A percentile compares a stretch with the other conserved stretches of the same genome.
Evolutionary conservation across 169 alveolate species (phyloP).

Genomic region (Plasmodium sp.): DNA sequence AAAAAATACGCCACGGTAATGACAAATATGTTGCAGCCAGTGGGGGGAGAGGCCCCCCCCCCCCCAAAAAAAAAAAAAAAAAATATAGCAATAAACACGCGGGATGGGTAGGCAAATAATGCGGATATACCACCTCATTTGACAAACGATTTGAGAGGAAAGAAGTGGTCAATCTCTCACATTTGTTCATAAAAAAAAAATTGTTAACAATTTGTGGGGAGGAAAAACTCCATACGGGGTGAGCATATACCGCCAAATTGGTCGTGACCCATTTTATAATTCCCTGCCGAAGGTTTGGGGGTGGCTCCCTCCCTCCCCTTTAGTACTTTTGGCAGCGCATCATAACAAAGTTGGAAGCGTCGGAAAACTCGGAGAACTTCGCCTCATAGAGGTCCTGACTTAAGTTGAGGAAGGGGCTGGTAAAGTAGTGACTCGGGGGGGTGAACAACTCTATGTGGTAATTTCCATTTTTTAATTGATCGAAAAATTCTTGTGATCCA

Average conservation of each 20-base stretch:
- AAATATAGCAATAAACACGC: neutral
- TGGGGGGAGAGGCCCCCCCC: neutral
- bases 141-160: neutral
- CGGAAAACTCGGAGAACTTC: constrained; percentile 36
- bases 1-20: neutral
- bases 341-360: constrained; percentile 10
- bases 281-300: neutral
- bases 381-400: constrained; percentile 10
- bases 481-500: constrained; percentile 73
- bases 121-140: neutral
- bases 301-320: too few species aligned
- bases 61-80: neutral
- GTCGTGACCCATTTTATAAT: neutral
- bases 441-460: constrained; percentile 2
- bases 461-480: constrained; percentile 65
- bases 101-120: neutral
- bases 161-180: neutral
- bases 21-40: neutral
- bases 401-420: constrained; percentile 25
- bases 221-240: neutral
- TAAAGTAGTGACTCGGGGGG: constrained; percentile 29
- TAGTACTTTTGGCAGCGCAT: neutral
- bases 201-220: neutral
- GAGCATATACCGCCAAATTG: neutral
- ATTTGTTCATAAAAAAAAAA: too few species aligned